Base-by-base conservation (phyloP, 371 early-diverging fungal species). In the Actinomortierella ambigua region DNA sequence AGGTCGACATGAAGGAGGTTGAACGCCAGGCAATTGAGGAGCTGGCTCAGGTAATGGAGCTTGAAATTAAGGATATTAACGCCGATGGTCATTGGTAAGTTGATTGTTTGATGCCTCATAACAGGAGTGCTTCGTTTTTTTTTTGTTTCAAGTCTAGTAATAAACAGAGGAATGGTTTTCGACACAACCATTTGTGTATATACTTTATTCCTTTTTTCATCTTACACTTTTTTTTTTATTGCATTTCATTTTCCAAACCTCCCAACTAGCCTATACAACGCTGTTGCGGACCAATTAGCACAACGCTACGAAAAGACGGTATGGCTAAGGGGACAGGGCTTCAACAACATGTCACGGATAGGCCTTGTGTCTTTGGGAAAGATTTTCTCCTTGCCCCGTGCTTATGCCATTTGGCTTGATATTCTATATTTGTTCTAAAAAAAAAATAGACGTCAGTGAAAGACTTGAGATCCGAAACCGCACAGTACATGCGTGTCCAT, bases 21-120 rank as follows among this genome's bases (percentile, higher is more conserved):
- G 98, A 97, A 67, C 76, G 79, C 11, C 82, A 83, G 40, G 90
- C 90, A 7, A 89, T 97, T 39, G 76, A 68, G 40, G 82, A 81
- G 27, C 53, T 90, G 20, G 61, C 92, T 4, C 67, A 64, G 24
- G 76, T 73, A 1, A 80, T 82, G 52, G 80, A 79, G 51, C 79
- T 89, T 3, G 27, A 51, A 1, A 59, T 62, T 22, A 53, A 68
- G 50, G 70, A 88, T 82, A 85, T 94, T 26, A 71, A 78, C 3
- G 86, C 95, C 2, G 93, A 95, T 78, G 95, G 95, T 5, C 95
- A 95, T 63, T 95, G 95, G 90, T 89, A 82, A 64, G 70, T 7
- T 51, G 17, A 18, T 20, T 20, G n/a, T n/a, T n/a, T n/a, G n/a
- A n/a, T n/a, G n/a, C n/a, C n/a, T n/a, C n/a, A n/a, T n/a, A n/a